Evolutionary conservation across 345 rosid genomes (phyloP).

Genomic region (Viola odorata): DNA sequence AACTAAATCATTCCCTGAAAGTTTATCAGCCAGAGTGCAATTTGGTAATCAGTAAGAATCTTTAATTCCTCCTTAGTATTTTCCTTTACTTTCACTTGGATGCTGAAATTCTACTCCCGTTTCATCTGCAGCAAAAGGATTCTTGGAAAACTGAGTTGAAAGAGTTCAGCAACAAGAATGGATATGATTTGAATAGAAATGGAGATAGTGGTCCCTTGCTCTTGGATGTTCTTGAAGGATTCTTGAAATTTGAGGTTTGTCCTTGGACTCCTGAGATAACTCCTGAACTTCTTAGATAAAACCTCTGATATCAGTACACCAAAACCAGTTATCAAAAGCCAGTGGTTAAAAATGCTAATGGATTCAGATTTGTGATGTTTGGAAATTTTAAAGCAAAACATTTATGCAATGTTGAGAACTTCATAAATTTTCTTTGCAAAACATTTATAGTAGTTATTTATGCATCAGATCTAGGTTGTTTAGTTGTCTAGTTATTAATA

Average conservation of each 20-base stretch:
- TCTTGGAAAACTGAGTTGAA: conserved; percentile 79
- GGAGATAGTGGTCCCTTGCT: conserved; percentile 84
- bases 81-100: background rate
- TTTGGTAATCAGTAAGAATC: conserved; percentile 59
- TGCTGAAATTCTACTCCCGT: conserved; percentile 5
- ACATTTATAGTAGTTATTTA: background rate
- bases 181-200: conserved; percentile 75
- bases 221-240: conserved; percentile 88
- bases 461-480: background rate
- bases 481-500: background rate
- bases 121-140: conserved; percentile 68
- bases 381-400: background rate
- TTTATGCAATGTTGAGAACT: background rate
- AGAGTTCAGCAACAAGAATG: conserved; percentile 76
- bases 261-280: background rate
- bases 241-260: conserved; percentile 74
- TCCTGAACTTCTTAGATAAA: background rate
- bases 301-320: no score
- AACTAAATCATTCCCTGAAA: conserved; percentile 77
- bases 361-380: background rate
- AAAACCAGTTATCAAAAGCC: no score
- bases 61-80: conserved; percentile 2
- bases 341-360: background rate
- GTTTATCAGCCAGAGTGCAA: conserved; percentile 93
- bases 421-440: background rate